phyloP scores from a whole-genome alignment of 2,329 filamentous ascomycete species.

The Fusarium compactum region DNA sequence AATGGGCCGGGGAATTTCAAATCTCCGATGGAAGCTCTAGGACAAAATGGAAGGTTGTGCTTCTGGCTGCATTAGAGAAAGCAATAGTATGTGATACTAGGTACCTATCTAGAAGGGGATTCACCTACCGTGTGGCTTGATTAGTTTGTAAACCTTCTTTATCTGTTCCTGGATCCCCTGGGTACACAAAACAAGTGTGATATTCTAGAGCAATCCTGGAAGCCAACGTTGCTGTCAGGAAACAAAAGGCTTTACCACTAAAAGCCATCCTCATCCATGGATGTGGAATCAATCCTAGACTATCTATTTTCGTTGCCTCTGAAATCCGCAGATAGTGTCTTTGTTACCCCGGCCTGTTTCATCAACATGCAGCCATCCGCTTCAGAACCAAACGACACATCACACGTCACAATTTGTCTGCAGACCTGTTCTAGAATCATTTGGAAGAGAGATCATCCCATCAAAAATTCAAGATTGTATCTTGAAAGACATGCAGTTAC shows the following conservation, averaged over 20 bases:
- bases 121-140: neutral
- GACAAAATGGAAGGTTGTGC: neutral
- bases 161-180: neutral
- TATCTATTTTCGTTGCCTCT: neutral
- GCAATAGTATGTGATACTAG: neutral
- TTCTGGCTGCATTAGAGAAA: neutral
- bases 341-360: neutral
- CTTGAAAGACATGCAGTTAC: neutral
- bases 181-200: neutral
- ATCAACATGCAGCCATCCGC: neutral
- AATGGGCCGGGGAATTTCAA: neutral
- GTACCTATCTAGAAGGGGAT: no score
- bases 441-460: neutral
- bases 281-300: neutral
- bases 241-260: neutral
- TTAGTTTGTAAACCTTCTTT: neutral
- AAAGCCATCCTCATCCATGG: neutral
- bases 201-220: neutral
- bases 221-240: neutral
- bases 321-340: neutral
- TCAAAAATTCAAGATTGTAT: no score
- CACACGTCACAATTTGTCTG: neutral
- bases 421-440: neutral
- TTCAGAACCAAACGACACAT: neutral
- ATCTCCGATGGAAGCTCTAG: neutral